Base-by-base conservation (phyloP, 2,329 filamentous ascomycete species). In the Ramularia endophylla region DNA sequence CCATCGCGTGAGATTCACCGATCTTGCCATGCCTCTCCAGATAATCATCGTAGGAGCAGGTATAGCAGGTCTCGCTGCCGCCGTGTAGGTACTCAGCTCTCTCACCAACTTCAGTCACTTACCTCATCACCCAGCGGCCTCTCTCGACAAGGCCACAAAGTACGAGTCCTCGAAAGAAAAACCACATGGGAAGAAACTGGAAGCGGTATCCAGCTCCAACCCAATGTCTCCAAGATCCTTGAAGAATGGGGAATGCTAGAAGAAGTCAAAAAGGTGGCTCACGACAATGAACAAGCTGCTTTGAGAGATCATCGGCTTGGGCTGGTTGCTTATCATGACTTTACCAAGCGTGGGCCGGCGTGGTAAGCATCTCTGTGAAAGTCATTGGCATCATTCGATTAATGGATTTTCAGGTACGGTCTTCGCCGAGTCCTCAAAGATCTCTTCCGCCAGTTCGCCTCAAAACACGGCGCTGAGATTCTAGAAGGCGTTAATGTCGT, bases 201-300 rank as follows among this genome's bases (percentile, higher is more conserved):
- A 5, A 40, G 30, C 8, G 44, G 36, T 5, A 47, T 47, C 13
- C 36, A 40, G 20, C 33, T 46, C 16, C 36, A 42, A 33, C 44
- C 44, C 2, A 46, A 46, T 35, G 40, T 38, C 12, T 27, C 33
- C 18, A 29, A 34, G 7, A 40, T 40, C 15, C 40, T 46, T 2
- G 27, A 46, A 27, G 32, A 35, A 20, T 46, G 40, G 40, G 31
- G 31, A 2, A n/a, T 45, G n/a, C 22, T 25, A 5, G 28, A 28
- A 8, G 38, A 41, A 16, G n/a, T 45, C 11, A n/a, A 33, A 2
- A 34, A 41, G 4, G 30, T 45, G 12, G 33, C 42, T 4, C 27
- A 37, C 17, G 27, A 30, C 5, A 43, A 43, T 16, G 18, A 33
- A 8, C 19, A 27, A 29, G 33, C 35, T n/a, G 43, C 40, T 30